These are phyloP conservation scores for Lentinula novae-zelandiae DNA, from an alignment of 1,284 basidiomycete genomes.

Conservation along the genomic window DNA sequence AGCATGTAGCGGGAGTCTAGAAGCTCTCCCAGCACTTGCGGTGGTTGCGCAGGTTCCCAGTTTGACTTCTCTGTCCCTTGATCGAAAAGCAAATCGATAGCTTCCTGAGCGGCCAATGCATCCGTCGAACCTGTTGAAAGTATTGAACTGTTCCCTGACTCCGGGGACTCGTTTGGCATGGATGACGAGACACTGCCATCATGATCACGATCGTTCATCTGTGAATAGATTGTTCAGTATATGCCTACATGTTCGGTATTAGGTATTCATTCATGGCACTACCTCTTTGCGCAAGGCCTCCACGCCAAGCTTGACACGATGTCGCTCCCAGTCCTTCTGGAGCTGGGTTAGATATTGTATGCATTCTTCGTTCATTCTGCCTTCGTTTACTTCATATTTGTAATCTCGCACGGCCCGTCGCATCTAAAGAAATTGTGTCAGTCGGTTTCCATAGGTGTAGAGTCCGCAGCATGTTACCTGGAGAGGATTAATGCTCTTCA, in stretches of 20 bases:
- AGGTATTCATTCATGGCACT: not conserved
- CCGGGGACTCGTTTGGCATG: conserved; percentile 35
- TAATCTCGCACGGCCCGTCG: conserved; percentile 91
- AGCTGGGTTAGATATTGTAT: conserved; percentile 89
- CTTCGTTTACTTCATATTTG: conserved; percentile 91
- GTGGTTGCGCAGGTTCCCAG: conserved; percentile 75
- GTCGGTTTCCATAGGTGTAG: conserved; percentile 5
- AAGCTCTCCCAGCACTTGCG: conserved; percentile 82
- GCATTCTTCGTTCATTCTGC: conserved; percentile 92
- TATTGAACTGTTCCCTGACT: conserved; percentile 28
- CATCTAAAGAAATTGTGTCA: conserved; percentile 50
- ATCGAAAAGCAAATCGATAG: conserved; percentile 80
- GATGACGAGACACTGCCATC: conserved; percentile 51
- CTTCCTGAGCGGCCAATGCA: conserved; percentile 41
- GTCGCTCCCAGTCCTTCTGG: conserved; percentile 94
- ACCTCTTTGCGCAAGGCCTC: conserved; percentile 80
- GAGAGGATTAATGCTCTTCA: conserved; percentile 86
- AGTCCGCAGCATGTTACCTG: conserved; percentile 49
- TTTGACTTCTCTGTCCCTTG: conserved; percentile 54
- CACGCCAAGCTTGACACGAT: conserved; percentile 78
- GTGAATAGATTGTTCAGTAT: not conserved
- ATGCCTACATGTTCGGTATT: not conserved
- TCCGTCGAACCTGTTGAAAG: conserved; percentile 33
- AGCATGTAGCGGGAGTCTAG: conserved; percentile 92
- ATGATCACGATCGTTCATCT: conserved; percentile 56